phyloP scores from a whole-genome alignment of 2,329 filamentous ascomycete genomes.

The Tricladium varicosporioides region DNA sequence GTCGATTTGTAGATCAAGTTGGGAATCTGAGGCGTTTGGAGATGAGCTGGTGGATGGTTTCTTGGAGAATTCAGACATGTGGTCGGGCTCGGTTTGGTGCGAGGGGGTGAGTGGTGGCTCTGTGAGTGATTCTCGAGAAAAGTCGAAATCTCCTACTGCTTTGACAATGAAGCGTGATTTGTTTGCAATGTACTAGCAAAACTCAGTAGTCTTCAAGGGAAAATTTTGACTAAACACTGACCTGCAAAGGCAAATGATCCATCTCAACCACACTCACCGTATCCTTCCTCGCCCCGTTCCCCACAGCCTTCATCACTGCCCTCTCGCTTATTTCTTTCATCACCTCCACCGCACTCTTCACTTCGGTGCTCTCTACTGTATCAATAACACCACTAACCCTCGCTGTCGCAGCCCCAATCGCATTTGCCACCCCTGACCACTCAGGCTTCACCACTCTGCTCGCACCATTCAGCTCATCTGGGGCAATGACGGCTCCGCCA shows the following conservation, averaged over 20 bases:
- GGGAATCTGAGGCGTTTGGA: constrained; percentile 39
- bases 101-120: no score
- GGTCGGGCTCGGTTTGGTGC: constrained; percentile 6
- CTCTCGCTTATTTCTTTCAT: constrained; percentile 10
- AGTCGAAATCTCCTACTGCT: constrained; percentile 49
- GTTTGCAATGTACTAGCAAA: constrained; percentile 18
- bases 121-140: constrained; percentile 28
- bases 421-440: constrained; percentile 54
- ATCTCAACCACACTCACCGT: constrained; percentile 21
- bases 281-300: constrained; percentile 14
- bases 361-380: constrained; percentile 18
- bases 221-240: not conserved
- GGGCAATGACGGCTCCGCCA: constrained; percentile 51
- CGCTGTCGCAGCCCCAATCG: constrained; percentile 53
- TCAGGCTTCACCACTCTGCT: constrained; percentile 47
- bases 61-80: constrained; percentile 31
- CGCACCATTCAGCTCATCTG: constrained; percentile 46
- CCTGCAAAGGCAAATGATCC: constrained; percentile 20
- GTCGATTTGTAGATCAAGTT: constrained; percentile 47
- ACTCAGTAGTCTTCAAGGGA: not conserved
- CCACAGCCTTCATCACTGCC: constrained; percentile 11
- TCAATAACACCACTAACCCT: constrained; percentile 32
- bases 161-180: constrained; percentile 38
- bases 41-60: constrained; percentile 43
- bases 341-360: constrained; percentile 8